These are phyloP conservation scores for Arthrobotrys megalospora DNA, from an alignment of 2,329 filamentous ascomycete genomes.

Conservation along the genomic window DNA sequence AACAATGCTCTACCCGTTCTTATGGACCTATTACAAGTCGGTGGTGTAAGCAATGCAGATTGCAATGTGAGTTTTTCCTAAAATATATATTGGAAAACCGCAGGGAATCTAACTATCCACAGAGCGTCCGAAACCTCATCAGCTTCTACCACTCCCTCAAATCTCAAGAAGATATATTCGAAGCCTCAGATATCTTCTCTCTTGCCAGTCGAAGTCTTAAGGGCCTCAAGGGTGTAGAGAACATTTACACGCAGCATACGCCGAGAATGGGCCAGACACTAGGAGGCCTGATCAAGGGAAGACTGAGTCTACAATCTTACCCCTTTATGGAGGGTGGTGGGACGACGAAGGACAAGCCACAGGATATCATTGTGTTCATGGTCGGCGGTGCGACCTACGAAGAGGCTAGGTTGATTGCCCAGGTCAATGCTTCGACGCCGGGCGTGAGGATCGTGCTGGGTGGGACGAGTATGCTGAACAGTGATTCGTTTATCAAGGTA, in stretches of 20 bases:
- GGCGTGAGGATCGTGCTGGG: slow-evolving; percentile 91
- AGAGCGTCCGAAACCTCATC: slow-evolving; percentile 80
- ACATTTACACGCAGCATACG: slow-evolving; percentile 98
- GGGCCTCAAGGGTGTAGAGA: slow-evolving; percentile 96
- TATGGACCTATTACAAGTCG: slow-evolving; percentile 88
- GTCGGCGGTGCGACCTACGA: slow-evolving; percentile 95
- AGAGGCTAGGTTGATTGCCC: slow-evolving; percentile 95
- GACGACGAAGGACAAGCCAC: slow-evolving; percentile 91
- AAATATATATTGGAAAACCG: background rate
- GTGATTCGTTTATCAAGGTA: slow-evolving; percentile 82
- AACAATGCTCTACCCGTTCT: slow-evolving; percentile 87
- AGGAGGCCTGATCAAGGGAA: slow-evolving; percentile 93
- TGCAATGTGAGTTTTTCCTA: slow-evolving; percentile 67
- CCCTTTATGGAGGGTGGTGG: slow-evolving; percentile 93
- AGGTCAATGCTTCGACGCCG: slow-evolving; percentile 90
- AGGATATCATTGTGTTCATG: slow-evolving; percentile 96
- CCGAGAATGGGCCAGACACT: slow-evolving; percentile 88
- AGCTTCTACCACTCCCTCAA: slow-evolving; percentile 85
- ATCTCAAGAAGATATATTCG: slow-evolving; percentile 86
- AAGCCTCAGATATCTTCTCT: slow-evolving; percentile 90
- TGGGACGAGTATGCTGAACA: slow-evolving; percentile 90
- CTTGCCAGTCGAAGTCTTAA: slow-evolving; percentile 90
- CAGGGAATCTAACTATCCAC: background rate
- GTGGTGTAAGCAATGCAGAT: slow-evolving; percentile 84
- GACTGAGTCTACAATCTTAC: slow-evolving; percentile 86